phyloP scores from a whole-genome alignment of 495 filamentous ascomycete species.

The Aspergillus kassunensis region DNA sequence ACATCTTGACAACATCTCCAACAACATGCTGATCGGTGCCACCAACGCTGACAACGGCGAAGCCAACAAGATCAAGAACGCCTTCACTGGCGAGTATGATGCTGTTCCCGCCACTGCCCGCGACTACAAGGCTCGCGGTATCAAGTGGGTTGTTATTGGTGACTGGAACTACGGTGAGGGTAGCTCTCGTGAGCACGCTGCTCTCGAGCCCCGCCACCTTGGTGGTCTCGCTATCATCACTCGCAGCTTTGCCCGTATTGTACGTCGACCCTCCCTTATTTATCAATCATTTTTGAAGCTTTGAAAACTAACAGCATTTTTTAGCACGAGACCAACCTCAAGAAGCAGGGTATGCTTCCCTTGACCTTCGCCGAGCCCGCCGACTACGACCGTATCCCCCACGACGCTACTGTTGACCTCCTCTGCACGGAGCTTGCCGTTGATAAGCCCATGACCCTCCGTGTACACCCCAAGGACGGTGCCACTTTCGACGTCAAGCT shows the following conservation, averaged over 20 bases:
- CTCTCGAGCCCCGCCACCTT: conserved; percentile 95
- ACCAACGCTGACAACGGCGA: conserved; percentile 93
- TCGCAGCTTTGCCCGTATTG: conserved; percentile 93
- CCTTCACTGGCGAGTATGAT: conserved; percentile 73
- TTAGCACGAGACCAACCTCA: conserved; percentile 96
- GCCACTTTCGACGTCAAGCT: conserved; percentile 75
- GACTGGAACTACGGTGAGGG: conserved; percentile 99
- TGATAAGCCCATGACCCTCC: conserved; percentile 89
- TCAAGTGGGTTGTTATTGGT: conserved; percentile 97
- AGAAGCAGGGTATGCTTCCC: conserved; percentile 99
- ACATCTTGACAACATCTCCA: conserved; percentile 99
- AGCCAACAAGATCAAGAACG: conserved; percentile 97
- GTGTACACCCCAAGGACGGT: conserved; percentile 85
- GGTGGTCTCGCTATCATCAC: conserved; percentile 97
- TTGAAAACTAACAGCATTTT: conserved; percentile 14
- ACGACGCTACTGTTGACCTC: conserved; percentile 87
- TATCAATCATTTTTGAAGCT: too few relatives aligned
- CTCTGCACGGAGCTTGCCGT: conserved; percentile 87
- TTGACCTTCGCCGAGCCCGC: conserved; percentile 90
- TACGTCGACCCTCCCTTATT: conserved; percentile 30
- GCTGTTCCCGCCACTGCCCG: conserved; percentile 92
- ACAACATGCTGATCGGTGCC: conserved; percentile 99
- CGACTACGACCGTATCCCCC: conserved; percentile 96
- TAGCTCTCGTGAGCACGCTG: conserved; percentile 94
- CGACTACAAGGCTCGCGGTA: conserved; percentile 95